Percentiles rank a stretch among this genome's conserved stretches.
Conservation (phyloP, 2,329 filamentous ascomycete species). For the Paraphaeosphaeria minitans region DNA sequence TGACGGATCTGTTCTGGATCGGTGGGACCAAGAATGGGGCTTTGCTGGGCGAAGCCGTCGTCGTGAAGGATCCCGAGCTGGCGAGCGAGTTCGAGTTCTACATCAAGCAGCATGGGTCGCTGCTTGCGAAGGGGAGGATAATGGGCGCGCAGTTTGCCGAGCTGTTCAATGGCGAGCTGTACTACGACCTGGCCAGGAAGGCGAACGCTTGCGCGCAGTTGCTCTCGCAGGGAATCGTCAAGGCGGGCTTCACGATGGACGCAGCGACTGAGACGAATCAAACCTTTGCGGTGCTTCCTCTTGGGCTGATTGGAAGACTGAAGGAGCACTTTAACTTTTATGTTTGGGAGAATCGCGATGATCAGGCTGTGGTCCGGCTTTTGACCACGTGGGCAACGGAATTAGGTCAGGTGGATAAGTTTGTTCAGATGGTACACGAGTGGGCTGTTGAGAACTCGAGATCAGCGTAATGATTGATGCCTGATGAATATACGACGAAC, state of each 20-base stretch:
- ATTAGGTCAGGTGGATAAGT: background rate
- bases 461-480: background rate
- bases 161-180: background rate
- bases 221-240: background rate
- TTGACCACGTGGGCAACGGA: slow-evolving; percentile 6
- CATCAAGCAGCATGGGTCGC: slow-evolving; percentile 9
- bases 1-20: slow-evolving; percentile 12
- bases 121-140: slow-evolving; percentile 8
- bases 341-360: background rate
- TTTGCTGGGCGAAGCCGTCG: slow-evolving; percentile 12
- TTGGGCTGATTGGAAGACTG: background rate
- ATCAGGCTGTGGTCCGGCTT: background rate
- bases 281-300: background rate
- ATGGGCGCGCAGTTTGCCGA: background rate
- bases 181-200: background rate
- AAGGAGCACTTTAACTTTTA: background rate
- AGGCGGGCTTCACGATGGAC: background rate
- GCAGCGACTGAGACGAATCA: slow-evolving; percentile 4
- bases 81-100: slow-evolving; percentile 6
- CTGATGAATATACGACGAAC: background rate
- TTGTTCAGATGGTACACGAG: background rate
- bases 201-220: background rate
- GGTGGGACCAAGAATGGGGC: slow-evolving; percentile 14
- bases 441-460: background rate
- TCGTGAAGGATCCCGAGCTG: slow-evolving; percentile 6